Evolutionary conservation across 441 rosid species (phyloP).

Genomic region (Francoa sonchifolia): DNA sequence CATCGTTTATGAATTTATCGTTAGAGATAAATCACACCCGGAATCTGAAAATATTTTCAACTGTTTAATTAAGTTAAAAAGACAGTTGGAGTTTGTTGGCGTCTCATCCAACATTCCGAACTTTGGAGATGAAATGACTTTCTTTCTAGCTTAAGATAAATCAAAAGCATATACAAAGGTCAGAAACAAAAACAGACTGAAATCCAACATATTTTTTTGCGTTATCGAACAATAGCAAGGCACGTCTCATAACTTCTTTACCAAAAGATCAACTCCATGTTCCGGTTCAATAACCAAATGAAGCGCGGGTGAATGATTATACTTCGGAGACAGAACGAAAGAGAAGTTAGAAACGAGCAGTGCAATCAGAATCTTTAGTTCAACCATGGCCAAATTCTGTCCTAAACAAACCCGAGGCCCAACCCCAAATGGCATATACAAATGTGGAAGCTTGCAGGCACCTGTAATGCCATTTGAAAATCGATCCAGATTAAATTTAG

Average conservation of each 20-base stretch:
- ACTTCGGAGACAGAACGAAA: constrained; percentile 40
- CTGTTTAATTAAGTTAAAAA: constrained; percentile 37
- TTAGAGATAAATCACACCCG: constrained; percentile 57
- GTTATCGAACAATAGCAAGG: no score
- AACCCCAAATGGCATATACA: constrained; percentile 50
- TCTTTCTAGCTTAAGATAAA: constrained; percentile 10
- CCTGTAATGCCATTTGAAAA: constrained; percentile 49
- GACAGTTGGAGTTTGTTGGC: constrained; percentile 27
- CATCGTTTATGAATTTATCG: constrained; percentile 46
- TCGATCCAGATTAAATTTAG: constrained; percentile 41
- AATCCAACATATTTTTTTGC: no score
- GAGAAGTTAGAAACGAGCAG: constrained; percentile 37
- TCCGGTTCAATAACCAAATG: constrained; percentile 51
- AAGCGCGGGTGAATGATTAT: constrained; percentile 40
- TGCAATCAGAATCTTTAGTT: constrained; percentile 45
- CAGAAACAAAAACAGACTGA: no score
- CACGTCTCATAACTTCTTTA: constrained; percentile 21
- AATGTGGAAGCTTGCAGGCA: constrained; percentile 47
- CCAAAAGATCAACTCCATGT: constrained; percentile 34
- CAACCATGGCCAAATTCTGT: constrained; percentile 55
- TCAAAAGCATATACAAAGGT: no score
- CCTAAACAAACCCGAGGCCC: constrained; percentile 60
- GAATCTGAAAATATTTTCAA: constrained; percentile 33
- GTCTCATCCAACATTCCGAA: constrained; percentile 5
- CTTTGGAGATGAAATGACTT: constrained; percentile 9